phyloP scores from a whole-genome alignment of 495 filamentous ascomycete species.

The Aspergillus steynii region DNA sequence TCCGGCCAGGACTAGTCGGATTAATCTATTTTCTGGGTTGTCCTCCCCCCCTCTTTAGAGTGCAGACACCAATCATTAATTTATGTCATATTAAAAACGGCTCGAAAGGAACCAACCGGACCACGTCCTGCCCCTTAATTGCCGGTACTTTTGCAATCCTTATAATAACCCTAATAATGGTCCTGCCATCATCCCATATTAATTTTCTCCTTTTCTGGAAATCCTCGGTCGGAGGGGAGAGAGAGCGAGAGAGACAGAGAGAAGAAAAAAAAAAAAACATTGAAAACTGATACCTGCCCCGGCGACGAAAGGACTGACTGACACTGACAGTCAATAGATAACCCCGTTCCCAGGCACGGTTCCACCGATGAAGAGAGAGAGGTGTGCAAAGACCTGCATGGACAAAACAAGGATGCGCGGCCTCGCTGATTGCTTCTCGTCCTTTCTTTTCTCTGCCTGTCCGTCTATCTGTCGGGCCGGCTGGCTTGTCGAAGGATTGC shows the following conservation, averaged over 20 bases:
- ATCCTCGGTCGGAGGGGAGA: not conserved
- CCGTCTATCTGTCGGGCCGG: not conserved
- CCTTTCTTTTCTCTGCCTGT: slow-evolving; percentile 10
- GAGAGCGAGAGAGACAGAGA: too few relatives aligned
- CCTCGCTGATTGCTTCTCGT: slow-evolving; percentile 9
- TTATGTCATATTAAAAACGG: slow-evolving; percentile 7
- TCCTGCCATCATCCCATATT: not conserved
- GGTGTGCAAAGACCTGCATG: slow-evolving; percentile 20
- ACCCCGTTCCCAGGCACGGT: slow-evolving; percentile 7
- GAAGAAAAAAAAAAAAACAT: too few relatives aligned
- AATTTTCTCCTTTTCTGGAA: not conserved
- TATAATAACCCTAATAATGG: not conserved
- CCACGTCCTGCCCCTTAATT: slow-evolving; percentile 2
- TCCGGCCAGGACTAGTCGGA: not conserved
- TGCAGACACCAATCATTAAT: not conserved
- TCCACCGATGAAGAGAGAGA: slow-evolving; percentile 13
- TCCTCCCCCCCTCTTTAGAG: not conserved
- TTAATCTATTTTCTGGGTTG: not conserved
- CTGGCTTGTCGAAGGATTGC: not conserved
- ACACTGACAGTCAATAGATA: not conserved
- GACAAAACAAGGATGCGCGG: slow-evolving; percentile 22
- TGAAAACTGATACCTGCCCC: not conserved
- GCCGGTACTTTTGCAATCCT: slow-evolving; percentile 3
- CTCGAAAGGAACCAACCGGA: not conserved
- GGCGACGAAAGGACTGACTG: too few relatives aligned